These are phyloP conservation scores for Hyparrhenia diplandra DNA, from an alignment of 176 grass and related monocot genomes.

Conservation along the genomic window DNA sequence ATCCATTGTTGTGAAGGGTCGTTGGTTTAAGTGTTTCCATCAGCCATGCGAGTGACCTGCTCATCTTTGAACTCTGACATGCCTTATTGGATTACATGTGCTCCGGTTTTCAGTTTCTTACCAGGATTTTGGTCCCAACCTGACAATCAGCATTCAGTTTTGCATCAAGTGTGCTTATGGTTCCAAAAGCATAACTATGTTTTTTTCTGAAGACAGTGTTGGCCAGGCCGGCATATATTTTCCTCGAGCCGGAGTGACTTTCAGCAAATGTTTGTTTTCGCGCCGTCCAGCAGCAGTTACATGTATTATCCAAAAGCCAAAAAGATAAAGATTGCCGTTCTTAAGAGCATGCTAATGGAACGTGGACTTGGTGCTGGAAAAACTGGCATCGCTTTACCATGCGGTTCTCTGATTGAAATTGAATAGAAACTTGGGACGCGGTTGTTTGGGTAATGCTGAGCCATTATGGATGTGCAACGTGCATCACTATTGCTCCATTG, in stretches of 20 bases:
- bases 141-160: slow-evolving; percentile 25
- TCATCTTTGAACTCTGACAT: slow-evolving; percentile 21
- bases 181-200: not conserved
- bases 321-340: no score
- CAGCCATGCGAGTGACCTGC: slow-evolving; percentile 21
- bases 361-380: no score
- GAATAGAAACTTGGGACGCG: no score
- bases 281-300: not conserved
- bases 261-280: not conserved
- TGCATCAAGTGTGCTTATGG: not conserved
- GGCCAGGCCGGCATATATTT: not conserved
- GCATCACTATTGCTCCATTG: no score
- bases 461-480: no score
- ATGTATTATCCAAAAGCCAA: not conserved
- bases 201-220: not conserved
- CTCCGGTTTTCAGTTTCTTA: slow-evolving; percentile 28
- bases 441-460: no score
- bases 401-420: no score
- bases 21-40: slow-evolving; percentile 26
- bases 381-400: not conserved
- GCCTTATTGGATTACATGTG: slow-evolving; percentile 1
- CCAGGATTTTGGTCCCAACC: slow-evolving; percentile 20
- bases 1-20: slow-evolving; percentile 28
- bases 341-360: no score
- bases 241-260: not conserved